A percentile compares a stretch with the other conserved stretches of the same genome.
Conservation (phyloP, 1,284 basidiomycete genomes). For the Cryptococcus maquisensis region DNA sequence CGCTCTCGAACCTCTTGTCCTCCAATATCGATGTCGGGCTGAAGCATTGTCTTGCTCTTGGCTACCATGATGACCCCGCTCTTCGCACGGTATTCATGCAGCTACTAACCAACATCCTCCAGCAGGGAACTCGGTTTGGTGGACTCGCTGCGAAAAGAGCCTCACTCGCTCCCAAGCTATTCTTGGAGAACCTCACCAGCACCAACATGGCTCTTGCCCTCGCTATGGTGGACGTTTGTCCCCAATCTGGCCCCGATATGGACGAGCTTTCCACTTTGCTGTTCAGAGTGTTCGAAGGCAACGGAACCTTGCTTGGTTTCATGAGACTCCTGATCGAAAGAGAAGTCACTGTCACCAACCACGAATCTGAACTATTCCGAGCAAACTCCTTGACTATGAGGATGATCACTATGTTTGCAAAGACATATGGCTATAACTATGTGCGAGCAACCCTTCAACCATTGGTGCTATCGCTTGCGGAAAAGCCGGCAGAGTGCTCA, state of each 20-base stretch:
- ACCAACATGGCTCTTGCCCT: constrained; percentile 58
- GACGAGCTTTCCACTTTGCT: constrained; percentile 77
- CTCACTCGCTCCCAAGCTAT: constrained; percentile 24
- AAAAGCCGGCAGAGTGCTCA: constrained; percentile 66
- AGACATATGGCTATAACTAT: constrained; percentile 82
- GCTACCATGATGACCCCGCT: constrained; percentile 68
- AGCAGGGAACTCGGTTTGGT: constrained; percentile 60
- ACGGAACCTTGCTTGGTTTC: constrained; percentile 62
- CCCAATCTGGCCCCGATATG: constrained; percentile 59
- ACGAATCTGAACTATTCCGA: constrained; percentile 74
- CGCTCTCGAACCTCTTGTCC: constrained; percentile 74
- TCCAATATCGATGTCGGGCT: constrained; percentile 85
- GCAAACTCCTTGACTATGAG: constrained; percentile 80
- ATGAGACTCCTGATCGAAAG: constrained; percentile 78
- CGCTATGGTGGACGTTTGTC: constrained; percentile 80
- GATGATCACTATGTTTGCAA: constrained; percentile 77
- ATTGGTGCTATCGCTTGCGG: constrained; percentile 66
- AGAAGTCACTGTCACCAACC: constrained; percentile 71
- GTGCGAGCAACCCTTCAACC: constrained; percentile 71
- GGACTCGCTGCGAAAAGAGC: constrained; percentile 24
- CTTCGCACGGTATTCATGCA: constrained; percentile 79
- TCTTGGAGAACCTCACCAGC: constrained; percentile 27
- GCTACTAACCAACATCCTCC: constrained; percentile 79
- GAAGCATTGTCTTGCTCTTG: constrained; percentile 77
- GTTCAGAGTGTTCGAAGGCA: constrained; percentile 77